These are phyloP conservation scores for Glonium stellatum DNA, from an alignment of 495 filamentous ascomycete species.

Conservation along the genomic window DNA sequence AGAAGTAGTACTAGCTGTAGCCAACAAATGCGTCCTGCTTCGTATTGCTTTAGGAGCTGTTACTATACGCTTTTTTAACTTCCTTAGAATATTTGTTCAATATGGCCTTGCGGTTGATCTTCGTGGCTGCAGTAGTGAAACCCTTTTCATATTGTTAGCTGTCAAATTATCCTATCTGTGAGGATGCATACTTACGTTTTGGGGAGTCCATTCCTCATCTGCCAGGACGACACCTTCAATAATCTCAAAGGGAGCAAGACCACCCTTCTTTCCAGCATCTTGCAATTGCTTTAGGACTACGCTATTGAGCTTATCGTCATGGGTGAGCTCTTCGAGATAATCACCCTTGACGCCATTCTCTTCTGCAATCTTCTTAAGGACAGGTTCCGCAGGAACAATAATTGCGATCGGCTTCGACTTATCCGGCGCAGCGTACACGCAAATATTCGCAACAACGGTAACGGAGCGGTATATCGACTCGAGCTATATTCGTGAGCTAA, in stretches of 20 bases:
- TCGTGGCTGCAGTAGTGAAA: conserved; percentile 67
- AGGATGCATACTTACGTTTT: conserved; percentile 64
- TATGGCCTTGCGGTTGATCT: conserved; percentile 65
- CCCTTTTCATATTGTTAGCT: conserved; percentile 43
- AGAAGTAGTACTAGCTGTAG: neutral
- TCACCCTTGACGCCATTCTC: conserved; percentile 64
- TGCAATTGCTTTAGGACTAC: conserved; percentile 81
- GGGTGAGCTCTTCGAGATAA: conserved; percentile 68
- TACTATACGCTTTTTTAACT: conserved; percentile 50
- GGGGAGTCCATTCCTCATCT: conserved; percentile 95
- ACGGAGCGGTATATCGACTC: conserved; percentile 88
- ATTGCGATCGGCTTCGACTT: conserved; percentile 87
- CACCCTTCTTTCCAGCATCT: conserved; percentile 62
- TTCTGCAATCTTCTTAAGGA: conserved; percentile 74
- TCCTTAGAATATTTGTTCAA: conserved; percentile 59
- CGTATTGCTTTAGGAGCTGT: neutral
- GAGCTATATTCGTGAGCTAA: conserved; percentile 42
- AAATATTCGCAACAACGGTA: conserved; percentile 86
- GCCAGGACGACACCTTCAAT: conserved; percentile 87
- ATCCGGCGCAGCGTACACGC: conserved; percentile 75
- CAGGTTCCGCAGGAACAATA: conserved; percentile 81
- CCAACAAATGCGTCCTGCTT: neutral
- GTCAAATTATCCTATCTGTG: neutral
- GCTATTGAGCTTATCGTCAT: conserved; percentile 71
- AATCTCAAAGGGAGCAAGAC: conserved; percentile 80